Percentiles rank a stretch among this genome's conserved stretches.
phyloP scores from a whole-genome alignment of 2,329 filamentous ascomycete genomes.

The Mollisiaceae sp. region DNA sequence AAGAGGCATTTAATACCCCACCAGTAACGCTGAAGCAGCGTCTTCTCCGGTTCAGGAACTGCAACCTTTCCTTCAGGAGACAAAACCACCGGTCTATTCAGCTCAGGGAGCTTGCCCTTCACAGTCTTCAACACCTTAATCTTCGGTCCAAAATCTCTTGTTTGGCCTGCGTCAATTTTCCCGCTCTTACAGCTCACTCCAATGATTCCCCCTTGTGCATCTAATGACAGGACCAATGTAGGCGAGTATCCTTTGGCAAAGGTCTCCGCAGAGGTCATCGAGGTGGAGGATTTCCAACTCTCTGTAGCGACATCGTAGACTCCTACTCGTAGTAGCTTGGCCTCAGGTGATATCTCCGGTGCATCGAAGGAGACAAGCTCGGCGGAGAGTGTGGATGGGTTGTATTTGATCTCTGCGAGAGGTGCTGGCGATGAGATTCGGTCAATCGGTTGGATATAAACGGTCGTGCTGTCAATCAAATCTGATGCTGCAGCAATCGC shows the following conservation, averaged over 20 bases:
- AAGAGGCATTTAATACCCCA: conserved; percentile 48
- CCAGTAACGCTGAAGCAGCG: conserved; percentile 73
- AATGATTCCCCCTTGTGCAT: conserved; percentile 51
- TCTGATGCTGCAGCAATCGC: conserved; percentile 48
- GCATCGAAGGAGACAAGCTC: conserved; percentile 60
- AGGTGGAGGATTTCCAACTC: conserved; percentile 60
- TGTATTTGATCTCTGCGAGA: conserved; percentile 64
- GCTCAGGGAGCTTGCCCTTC: conserved; percentile 59
- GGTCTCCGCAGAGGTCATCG: conserved; percentile 60
- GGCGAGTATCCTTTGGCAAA: conserved; percentile 67
- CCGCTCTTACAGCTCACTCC: conserved; percentile 61
- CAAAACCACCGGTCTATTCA: conserved; percentile 69
- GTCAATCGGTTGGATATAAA: conserved; percentile 40
- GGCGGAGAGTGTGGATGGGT: conserved; percentile 50
- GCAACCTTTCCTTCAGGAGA: conserved; percentile 64
- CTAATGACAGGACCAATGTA: conserved; percentile 58
- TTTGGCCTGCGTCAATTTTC: conserved; percentile 65
- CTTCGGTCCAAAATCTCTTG: conserved; percentile 68
- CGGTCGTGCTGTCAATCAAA: conserved; percentile 43
- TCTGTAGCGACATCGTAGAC: conserved; percentile 55
- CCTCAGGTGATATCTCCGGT: conserved; percentile 53
- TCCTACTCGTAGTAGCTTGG: conserved; percentile 60
- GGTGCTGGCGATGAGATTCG: conserved; percentile 45
- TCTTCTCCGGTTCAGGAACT: conserved; percentile 62
- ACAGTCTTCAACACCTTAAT: conserved; percentile 55